Percentiles rank a stretch among this genome's conserved stretches.
These are phyloP conservation scores for Heterotrichella gracilis DNA, from an alignment of 352 stramenopile species.

Conservation along the genomic window DNA sequence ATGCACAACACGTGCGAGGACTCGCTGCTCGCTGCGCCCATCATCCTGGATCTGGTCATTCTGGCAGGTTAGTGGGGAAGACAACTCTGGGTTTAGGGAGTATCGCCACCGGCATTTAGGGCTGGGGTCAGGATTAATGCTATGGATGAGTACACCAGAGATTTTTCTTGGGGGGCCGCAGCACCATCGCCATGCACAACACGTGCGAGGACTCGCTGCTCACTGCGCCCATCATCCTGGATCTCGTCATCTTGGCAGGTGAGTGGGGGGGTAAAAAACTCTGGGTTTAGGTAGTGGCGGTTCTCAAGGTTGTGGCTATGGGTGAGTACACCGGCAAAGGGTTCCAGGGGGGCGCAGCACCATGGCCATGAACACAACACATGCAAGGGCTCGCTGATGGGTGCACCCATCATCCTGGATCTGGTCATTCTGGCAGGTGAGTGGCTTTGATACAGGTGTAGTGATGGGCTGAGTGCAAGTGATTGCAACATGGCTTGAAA, in stretches of 20 bases:
- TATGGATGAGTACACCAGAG: too few relatives aligned
- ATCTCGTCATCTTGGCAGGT: slow-evolving; percentile 82
- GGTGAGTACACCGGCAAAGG: too few relatives aligned
- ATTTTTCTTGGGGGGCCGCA: background rate
- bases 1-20: slow-evolving; percentile 99
- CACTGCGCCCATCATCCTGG: slow-evolving; percentile 79
- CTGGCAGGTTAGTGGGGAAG: slow-evolving; percentile 59
- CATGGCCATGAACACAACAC: too few relatives aligned
- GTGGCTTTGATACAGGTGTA: too few relatives aligned
- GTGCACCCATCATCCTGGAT: slow-evolving; percentile 84
- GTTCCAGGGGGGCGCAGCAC: too few relatives aligned
- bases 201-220: slow-evolving; percentile 95
- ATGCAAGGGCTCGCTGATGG: slow-evolving; percentile 89
- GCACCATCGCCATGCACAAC: slow-evolving; percentile 92
- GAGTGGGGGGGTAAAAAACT: too few relatives aligned
- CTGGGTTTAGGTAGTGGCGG: too few relatives aligned
- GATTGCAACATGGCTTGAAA: too few relatives aligned
- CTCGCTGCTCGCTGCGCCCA: slow-evolving; percentile 70
- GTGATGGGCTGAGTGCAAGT: too few relatives aligned
- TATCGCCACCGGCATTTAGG: too few relatives aligned
- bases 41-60: slow-evolving; percentile 91
- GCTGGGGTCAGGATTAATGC: too few relatives aligned
- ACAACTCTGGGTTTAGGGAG: background rate
- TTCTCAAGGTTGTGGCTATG: too few relatives aligned
- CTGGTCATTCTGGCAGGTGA: slow-evolving; percentile 79